Conservation (phyloP, 495 filamentous ascomycete genomes). For the Aspergillus asperescens region DNA sequence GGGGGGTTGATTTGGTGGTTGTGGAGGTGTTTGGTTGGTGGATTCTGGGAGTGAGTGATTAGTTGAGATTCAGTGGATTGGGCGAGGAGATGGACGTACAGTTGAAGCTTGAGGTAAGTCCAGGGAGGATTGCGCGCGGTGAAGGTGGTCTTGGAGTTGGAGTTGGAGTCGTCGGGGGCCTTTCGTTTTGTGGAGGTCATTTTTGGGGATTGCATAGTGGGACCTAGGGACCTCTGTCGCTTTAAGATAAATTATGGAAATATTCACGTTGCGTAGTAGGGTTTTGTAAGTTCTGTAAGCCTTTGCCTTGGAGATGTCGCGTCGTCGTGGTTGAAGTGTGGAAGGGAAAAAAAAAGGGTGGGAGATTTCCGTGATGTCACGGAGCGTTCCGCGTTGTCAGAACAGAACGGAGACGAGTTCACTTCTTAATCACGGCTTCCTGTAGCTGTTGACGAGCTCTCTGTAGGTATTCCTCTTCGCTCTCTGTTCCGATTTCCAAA, state of each 20-base stretch:
- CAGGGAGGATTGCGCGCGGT: constrained; percentile 46
- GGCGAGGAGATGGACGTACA: constrained; percentile 24
- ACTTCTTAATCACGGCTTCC: constrained; percentile 13
- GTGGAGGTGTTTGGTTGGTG: constrained; percentile 25
- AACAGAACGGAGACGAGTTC: neutral
- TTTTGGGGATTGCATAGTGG: neutral
- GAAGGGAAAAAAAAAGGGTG: constrained; percentile 16
- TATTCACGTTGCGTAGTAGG: too few relatives aligned
- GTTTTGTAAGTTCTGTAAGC: too few relatives aligned
- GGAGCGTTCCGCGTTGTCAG: neutral
- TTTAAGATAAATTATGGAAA: neutral
- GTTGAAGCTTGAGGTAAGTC: constrained; percentile 46
- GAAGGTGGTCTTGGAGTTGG: constrained; percentile 28
- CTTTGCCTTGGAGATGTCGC: neutral
- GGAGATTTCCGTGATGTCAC: constrained; percentile 21
- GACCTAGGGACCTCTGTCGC: neutral
- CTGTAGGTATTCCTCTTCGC: constrained; percentile 28
- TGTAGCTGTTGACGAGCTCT: constrained; percentile 11
- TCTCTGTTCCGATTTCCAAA: constrained; percentile 23
- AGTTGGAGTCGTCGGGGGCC: constrained; percentile 18
- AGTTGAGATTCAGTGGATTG: neutral
- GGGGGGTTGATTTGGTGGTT: constrained; percentile 24
- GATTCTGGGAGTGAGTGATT: constrained; percentile 23
- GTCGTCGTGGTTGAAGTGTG: neutral
- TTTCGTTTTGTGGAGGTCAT: constrained; percentile 29